Evolutionary conservation across 2,329 filamentous ascomycete genomes (phyloP).

Genomic region (Scytalidium lignicola): DNA sequence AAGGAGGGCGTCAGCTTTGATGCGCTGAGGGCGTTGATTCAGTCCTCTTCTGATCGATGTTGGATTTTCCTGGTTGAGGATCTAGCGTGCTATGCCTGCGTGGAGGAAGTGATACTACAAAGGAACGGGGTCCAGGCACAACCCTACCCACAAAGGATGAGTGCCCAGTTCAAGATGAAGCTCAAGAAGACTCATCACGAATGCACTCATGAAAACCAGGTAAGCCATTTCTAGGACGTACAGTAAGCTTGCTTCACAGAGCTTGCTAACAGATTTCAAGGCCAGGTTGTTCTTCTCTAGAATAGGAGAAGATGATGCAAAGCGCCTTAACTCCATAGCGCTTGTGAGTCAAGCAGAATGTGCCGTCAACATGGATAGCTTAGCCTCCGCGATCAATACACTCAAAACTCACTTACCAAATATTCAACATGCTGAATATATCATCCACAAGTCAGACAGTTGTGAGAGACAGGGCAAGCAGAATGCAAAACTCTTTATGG

Average conservation of each 20-base stretch:
- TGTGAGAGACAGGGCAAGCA: not conserved
- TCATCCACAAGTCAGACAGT: not conserved
- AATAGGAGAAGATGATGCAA: not conserved
- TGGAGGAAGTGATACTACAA: not conserved
- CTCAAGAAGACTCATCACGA: not conserved
- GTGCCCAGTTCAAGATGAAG: too few species aligned
- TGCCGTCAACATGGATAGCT: not conserved
- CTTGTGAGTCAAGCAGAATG: not conserved
- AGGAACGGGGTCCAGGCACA: too few species aligned
- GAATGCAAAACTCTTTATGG: not conserved
- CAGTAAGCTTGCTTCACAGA: not conserved
- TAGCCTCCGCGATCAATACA: slow-evolving; percentile 4
- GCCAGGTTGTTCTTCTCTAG: not conserved
- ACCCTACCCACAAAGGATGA: too few species aligned
- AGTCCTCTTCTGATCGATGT: not conserved
- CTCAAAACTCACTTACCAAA: slow-evolving; percentile 1
- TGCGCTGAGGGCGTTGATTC: not conserved
- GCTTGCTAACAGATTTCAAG: not conserved
- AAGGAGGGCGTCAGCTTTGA: not conserved
- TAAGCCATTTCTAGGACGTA: not conserved
- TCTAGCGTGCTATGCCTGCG: not conserved
- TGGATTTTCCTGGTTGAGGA: not conserved
- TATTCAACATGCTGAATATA: not conserved
- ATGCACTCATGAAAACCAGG: not conserved
- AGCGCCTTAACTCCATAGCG: not conserved